Base-by-base conservation (phyloP, 495 filamentous ascomycete genomes). In the Xylaria telfairii region DNA sequence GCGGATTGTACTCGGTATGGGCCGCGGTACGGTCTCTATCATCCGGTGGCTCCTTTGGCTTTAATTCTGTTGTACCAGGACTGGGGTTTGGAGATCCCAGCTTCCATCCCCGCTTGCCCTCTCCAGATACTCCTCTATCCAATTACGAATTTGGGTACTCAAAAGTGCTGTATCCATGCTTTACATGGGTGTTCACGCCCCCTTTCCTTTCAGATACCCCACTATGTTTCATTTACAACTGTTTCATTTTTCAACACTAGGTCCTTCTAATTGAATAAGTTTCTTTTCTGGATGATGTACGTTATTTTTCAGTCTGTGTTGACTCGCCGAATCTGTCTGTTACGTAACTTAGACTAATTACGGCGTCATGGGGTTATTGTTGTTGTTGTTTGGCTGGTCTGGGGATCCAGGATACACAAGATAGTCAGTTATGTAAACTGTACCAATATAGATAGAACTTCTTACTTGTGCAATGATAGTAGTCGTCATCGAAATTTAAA, bases 1-100 rank as follows among this genome's bases (percentile, higher is more conserved):
- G 63, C 84, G 91, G 68, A 69, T 93, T 26, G 72, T 91, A 1
- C 81, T 90, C 37, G 89, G 90, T 21, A 72, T 89, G 15, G 84
- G 90, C 34, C 85, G 84, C 47, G 91, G 88, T 4, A 74, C 88
- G 9, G 78, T 90, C 4, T 81, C 86, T 34, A 85, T 84, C 51
- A 80, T 91, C 17, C 81, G 86, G 74, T 97, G 94, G 94, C 80
- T 96, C 75, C 80, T 97, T 66, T 96, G 92, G 92, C 76, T 96
- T 26, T 70, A 30, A 69, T 19, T n/a, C 12, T 26, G 32, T 21
- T 1, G 24, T 12, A 5, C 41, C 41, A n/a, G 10, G 46, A 1
- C n/a, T 49, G 3, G 5, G 24, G 9, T 3, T 17, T 8, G 12
- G 5, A 0, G 9, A 13, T 13, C 49, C 2, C 10, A 15, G 9